Conservation (phyloP, 2,329 filamentous ascomycete genomes). For the Trichoderma endophyticum region DNA sequence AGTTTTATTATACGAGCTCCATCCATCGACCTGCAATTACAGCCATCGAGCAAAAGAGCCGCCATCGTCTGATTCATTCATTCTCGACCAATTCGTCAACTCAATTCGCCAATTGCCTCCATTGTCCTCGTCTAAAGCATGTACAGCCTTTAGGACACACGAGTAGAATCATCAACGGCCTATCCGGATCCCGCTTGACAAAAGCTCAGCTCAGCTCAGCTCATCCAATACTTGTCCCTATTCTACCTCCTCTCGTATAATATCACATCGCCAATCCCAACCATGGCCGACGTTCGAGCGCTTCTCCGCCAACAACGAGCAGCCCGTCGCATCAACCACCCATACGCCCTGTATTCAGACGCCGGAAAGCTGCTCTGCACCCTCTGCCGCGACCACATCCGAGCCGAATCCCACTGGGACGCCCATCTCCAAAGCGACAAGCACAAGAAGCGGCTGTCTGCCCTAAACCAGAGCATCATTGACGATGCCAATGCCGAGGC, state of each 20-base stretch:
- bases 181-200: neutral
- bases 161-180: neutral
- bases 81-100: neutral
- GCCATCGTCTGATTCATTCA: neutral
- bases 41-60: neutral
- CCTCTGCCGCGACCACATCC: constrained; percentile 62
- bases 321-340: constrained; percentile 68
- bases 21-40: neutral
- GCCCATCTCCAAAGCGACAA: constrained; percentile 51
- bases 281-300: constrained; percentile 76
- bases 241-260: neutral
- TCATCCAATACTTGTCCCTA: neutral
- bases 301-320: constrained; percentile 76
- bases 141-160: neutral
- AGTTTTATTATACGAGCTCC: neutral
- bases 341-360: constrained; percentile 65
- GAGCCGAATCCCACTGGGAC: constrained; percentile 66
- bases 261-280: neutral
- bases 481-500: neutral
- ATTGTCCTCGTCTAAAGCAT: neutral
- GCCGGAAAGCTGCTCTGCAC: constrained; percentile 66
- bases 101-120: neutral
- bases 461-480: constrained; percentile 16
- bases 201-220: neutral
- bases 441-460: constrained; percentile 34